These are phyloP conservation scores for Gymnopus androsaceus DNA, from an alignment of 1,284 basidiomycete species.

Conservation along the genomic window DNA sequence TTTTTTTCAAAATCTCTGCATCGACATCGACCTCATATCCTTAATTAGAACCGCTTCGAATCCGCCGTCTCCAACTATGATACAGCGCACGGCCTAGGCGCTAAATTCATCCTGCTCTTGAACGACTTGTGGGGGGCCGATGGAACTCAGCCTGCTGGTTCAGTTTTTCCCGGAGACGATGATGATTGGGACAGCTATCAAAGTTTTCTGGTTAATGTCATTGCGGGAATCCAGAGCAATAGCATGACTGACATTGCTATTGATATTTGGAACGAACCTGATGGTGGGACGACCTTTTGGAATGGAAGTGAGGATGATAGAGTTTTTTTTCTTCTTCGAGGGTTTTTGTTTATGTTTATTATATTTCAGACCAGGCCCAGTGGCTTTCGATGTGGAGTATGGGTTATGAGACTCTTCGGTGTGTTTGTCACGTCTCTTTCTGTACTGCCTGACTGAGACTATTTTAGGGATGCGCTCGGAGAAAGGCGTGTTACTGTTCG, in stretches of 20 bases:
- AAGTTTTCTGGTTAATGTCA: constrained; percentile 21
- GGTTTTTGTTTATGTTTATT: background rate
- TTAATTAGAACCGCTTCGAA: constrained; percentile 20
- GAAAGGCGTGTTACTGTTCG: constrained; percentile 13
- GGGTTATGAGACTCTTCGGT: constrained; percentile 20
- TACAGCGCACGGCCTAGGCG: constrained; percentile 20
- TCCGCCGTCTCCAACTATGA: constrained; percentile 23
- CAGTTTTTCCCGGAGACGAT: constrained; percentile 21
- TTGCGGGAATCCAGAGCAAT: constrained; percentile 23
- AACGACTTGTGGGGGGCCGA: constrained; percentile 26
- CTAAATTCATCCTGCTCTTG: constrained; percentile 24
- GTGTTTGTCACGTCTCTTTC: background rate
- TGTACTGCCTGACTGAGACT: background rate
- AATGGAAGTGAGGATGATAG: constrained; percentile 15
- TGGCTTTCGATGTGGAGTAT: constrained; percentile 22
- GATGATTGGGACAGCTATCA: constrained; percentile 21
- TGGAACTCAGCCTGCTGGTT: constrained; percentile 20
- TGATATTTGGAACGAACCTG: constrained; percentile 26
- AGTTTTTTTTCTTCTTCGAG: background rate
- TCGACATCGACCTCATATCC: background rate
- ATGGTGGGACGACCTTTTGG: constrained; percentile 21
- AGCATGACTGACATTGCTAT: constrained; percentile 24
- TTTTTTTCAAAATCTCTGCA: background rate
- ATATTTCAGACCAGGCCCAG: constrained; percentile 16
- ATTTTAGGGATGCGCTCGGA: background rate